Evolutionary conservation across 768 basidiomycete genomes (phyloP).

Genomic region (Chalciporus sphaerocephalus): DNA sequence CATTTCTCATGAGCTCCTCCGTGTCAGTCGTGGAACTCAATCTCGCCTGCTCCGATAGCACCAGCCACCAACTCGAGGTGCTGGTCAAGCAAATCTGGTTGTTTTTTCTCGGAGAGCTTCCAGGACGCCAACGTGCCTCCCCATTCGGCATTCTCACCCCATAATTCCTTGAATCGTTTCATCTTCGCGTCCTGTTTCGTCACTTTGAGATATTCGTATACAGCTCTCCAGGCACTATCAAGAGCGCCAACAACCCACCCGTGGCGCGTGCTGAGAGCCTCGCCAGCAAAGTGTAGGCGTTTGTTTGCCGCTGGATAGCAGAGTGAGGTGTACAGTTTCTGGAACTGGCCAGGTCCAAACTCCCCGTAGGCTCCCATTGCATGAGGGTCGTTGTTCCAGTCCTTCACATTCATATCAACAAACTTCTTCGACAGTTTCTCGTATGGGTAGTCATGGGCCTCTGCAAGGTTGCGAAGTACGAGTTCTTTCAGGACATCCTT

Average conservation of each 20-base stretch:
- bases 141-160: constrained; percentile 34
- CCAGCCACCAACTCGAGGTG: constrained; percentile 1
- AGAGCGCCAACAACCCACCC: constrained; percentile 41
- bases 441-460: constrained; percentile 19
- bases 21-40: no score
- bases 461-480: constrained; percentile 23
- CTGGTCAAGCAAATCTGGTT: constrained; percentile 8
- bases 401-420: constrained; percentile 27
- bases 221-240: constrained; percentile 35
- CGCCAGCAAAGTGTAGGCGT: no score
- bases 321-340: constrained; percentile 29
- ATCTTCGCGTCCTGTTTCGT: constrained; percentile 9
- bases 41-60: no score
- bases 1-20: no score
- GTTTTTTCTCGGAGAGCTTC: background rate
- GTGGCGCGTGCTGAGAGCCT: constrained; percentile 33
- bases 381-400: constrained; percentile 33
- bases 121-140: background rate
- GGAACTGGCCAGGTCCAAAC: constrained; percentile 40
- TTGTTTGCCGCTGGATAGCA: constrained; percentile 26
- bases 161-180: constrained; percentile 20
- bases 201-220: constrained; percentile 24
- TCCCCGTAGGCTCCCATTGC: constrained; percentile 39
- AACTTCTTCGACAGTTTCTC: constrained; percentile 17
- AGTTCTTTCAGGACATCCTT: constrained; percentile 23